Percentiles rank a stretch among this genome's conserved stretches.
Conservation (phyloP, 2,329 filamentous ascomycete species). For the Hymenoscyphus salicellus region DNA sequence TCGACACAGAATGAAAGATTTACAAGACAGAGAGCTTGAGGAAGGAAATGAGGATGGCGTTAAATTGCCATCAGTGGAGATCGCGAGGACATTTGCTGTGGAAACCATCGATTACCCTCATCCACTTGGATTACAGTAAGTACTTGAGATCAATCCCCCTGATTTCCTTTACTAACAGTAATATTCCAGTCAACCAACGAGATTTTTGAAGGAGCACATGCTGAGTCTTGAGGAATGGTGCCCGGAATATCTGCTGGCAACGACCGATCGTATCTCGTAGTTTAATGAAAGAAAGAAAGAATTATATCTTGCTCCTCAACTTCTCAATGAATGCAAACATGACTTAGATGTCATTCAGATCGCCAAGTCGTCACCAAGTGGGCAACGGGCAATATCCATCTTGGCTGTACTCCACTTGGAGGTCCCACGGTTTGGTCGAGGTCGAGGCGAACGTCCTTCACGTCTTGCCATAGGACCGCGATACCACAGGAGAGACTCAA, state of each 20-base stretch:
- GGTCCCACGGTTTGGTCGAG: no score
- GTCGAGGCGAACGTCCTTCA: no score
- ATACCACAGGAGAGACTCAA: no score
- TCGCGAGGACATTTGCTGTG: conserved; percentile 32
- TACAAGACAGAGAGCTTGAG: conserved; percentile 20
- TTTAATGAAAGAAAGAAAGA: neutral
- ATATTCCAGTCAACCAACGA: conserved; percentile 23
- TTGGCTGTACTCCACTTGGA: no score
- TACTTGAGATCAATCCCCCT: neutral
- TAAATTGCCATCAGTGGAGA: conserved; percentile 29
- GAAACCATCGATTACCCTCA: conserved; percentile 31
- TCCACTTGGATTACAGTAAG: conserved; percentile 33
- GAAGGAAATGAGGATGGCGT: conserved; percentile 18
- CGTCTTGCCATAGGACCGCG: no score
- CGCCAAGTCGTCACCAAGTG: neutral
- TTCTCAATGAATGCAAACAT: neutral
- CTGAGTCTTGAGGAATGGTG: conserved; percentile 27
- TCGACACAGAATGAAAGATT: conserved; percentile 22
- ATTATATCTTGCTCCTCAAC: neutral
- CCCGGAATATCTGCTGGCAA: conserved; percentile 20
- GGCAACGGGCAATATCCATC: no score
- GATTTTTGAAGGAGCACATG: conserved; percentile 22
- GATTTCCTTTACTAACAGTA: neutral
- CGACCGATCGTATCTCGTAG: conserved; percentile 2
- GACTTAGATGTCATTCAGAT: neutral